phyloP scores from a whole-genome alignment of 495 filamentous ascomycete genomes.

The Friedmanniomyces simplex region DNA sequence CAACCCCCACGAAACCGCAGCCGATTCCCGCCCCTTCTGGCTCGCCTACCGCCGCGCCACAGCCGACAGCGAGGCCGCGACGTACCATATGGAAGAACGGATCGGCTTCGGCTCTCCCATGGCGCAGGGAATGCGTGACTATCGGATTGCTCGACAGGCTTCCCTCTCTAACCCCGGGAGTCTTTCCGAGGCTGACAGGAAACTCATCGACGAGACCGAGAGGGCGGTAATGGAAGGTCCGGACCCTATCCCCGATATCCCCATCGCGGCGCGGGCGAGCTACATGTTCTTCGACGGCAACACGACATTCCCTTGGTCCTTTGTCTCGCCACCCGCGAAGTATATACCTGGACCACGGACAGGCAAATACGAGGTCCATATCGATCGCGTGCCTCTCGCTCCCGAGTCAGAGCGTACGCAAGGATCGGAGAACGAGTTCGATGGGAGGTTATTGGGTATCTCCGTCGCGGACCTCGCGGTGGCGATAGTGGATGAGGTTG shows the following conservation, averaged over 20 bases:
- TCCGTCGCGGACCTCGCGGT: constrained; percentile 25
- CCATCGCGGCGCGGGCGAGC: constrained; percentile 22
- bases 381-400: constrained; percentile 22
- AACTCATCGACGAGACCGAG: constrained; percentile 19
- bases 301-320: constrained; percentile 21
- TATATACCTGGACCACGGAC: constrained; percentile 25
- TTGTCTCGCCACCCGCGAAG: constrained; percentile 20
- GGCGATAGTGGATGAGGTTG: constrained; percentile 28
- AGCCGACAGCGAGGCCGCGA: constrained; percentile 25
- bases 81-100: constrained; percentile 25
- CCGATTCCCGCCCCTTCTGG: constrained; percentile 23
- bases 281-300: constrained; percentile 27
- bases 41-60: constrained; percentile 25
- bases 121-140: constrained; percentile 15
- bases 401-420: constrained; percentile 10
- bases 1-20: constrained; percentile 8
- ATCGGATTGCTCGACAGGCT: constrained; percentile 21
- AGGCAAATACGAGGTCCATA: constrained; percentile 22
- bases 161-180: constrained; percentile 1
- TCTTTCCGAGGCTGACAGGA: constrained; percentile 2
- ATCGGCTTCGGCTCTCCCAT: constrained; percentile 19
- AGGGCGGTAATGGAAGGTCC: constrained; percentile 7
- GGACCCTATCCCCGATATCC: constrained; percentile 21
- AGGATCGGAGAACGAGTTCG: constrained; percentile 15
- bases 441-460: constrained; percentile 24